Conservation (phyloP, 768 basidiomycete species). For the Amanita pallidorosea region DNA sequence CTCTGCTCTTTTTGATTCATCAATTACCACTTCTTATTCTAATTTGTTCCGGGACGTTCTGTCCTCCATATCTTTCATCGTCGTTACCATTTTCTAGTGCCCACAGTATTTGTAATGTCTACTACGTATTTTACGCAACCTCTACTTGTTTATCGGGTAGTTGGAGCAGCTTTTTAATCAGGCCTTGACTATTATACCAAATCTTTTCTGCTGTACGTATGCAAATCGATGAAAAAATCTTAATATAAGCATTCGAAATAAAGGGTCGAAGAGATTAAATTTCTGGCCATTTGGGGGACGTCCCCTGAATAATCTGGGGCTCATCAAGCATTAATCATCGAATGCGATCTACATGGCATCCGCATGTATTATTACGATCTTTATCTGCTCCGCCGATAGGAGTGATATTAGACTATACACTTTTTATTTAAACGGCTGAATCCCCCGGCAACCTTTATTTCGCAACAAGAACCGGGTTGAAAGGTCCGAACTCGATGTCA, state of each 20-base stretch:
- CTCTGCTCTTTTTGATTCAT: background rate
- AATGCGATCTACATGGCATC: background rate
- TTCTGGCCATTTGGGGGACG: no score
- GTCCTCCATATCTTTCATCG: background rate
- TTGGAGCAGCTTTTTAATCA: slow-evolving; percentile 1
- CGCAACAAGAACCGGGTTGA: background rate
- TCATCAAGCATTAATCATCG: background rate
- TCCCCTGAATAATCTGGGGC: background rate
- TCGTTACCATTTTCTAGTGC: background rate
- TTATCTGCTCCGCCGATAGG: background rate
- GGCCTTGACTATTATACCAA: slow-evolving; percentile 3
- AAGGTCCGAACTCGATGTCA: background rate
- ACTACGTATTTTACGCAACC: slow-evolving; percentile 6
- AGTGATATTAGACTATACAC: background rate
- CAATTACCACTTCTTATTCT: background rate
- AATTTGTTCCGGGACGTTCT: background rate
- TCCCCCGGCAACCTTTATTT: background rate
- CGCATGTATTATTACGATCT: background rate
- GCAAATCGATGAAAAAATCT: slow-evolving; percentile 1
- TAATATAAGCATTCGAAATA: no score
- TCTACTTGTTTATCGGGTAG: background rate
- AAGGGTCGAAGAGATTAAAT: no score
- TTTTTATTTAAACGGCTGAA: background rate
- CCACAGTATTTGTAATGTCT: slow-evolving; percentile 1
- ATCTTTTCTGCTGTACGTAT: slow-evolving; percentile 3